Percentiles rank a stretch among this genome's conserved stretches.
Conservation (phyloP, 1,284 basidiomycete genomes). For the Heimioporus retisporus region DNA sequence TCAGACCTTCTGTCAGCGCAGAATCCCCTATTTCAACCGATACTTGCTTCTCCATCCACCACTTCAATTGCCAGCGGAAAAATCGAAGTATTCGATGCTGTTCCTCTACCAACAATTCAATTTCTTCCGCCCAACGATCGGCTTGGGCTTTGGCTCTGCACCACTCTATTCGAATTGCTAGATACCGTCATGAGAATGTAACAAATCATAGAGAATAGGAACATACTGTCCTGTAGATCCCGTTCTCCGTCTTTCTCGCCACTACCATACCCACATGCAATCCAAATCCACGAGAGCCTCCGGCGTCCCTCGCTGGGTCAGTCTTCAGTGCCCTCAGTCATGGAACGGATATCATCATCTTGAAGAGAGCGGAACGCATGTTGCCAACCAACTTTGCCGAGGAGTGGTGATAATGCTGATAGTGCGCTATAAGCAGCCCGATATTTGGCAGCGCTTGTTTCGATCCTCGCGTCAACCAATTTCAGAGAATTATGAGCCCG, state of each 20-base stretch:
- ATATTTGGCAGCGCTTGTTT: too few species aligned
- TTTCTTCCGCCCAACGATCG: too few species aligned
- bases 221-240: neutral
- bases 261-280: neutral
- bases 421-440: neutral
- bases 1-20: neutral
- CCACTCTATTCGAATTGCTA: constrained; percentile 9
- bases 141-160: too few species aligned
- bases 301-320: neutral
- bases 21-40: neutral
- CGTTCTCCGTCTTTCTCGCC: too few species aligned
- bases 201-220: too few species aligned
- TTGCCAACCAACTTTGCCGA: neutral
- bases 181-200: too few species aligned
- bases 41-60: constrained; percentile 6
- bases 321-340: neutral
- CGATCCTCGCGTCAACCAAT: too few species aligned
- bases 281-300: constrained; percentile 20
- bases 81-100: neutral
- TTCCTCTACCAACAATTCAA: constrained; percentile 6
- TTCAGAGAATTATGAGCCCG: too few species aligned
- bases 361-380: neutral
- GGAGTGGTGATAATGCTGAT: neutral
- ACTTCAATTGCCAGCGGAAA: neutral
- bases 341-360: neutral